Evolutionary conservation across 441 rosid species (phyloP), one percentile per base, ranked within the genome.

Genomic region (Kokia cookei): DNA sequence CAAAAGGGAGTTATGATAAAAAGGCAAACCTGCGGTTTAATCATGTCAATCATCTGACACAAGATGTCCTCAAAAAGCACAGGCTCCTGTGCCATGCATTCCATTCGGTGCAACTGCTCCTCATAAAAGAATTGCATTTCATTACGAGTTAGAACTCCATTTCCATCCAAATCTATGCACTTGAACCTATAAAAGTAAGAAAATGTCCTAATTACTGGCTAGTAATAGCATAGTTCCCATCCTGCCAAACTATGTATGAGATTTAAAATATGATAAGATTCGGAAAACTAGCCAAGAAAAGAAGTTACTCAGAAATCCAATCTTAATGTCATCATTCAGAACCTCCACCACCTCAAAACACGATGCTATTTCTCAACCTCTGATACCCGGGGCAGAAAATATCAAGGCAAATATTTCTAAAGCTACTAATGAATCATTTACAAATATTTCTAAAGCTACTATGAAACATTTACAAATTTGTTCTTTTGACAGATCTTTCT

Each of bases 21-120:
- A 67, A 50, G 71, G 61, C 72, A 59, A 71, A 95, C 99, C 90
- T 91, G 87, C 26, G 97, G 93, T 79, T 89, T 89, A 77, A 93
- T 85, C 98, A 95, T 95, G 83, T 95, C 98, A 69, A 93, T 90
- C 80, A 95, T 86, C 84, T 95, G 99, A 84, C 99, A 95, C 43
- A 95, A 76, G 73, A 95, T 93, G 87, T 95, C 99, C 85, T 95
- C 99, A 82, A 93, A 95, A 32, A 95, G 86, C 54, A 95, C 98
- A 19, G 99, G 98, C 77, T 95, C 99, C 76, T 95, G 99, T 2
- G 96, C 98, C 99, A 95, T 91, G 82, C 99, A 95, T 78, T 95
- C 99, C 98, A 95, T 95, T 73, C 99, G 90, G 84, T 95, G 99
- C 80, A 95, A 80, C 80, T 95, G 99, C 83, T 95, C 99, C 79